Conservation (phyloP, 2,329 filamentous ascomycete species). For the Cladophialophora bantiana region DNA sequence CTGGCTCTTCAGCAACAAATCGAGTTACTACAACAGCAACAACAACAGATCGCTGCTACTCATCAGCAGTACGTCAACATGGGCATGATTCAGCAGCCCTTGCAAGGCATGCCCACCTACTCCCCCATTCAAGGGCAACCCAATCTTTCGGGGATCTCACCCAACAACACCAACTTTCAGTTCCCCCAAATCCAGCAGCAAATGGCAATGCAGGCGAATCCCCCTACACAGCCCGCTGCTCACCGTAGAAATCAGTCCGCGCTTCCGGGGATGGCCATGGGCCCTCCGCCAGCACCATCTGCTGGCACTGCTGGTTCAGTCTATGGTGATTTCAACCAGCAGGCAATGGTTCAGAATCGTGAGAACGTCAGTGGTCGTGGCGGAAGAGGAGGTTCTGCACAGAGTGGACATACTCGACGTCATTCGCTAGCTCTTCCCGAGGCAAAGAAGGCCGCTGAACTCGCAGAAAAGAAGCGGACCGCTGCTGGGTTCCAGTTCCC, state of each 20-base stretch:
- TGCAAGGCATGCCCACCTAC: conserved; percentile 74
- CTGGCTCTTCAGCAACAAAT: conserved; percentile 98
- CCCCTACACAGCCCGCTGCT: conserved; percentile 77
- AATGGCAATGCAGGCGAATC: conserved; percentile 74
- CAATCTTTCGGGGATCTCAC: conserved; percentile 74
- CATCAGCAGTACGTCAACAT: conserved; percentile 98
- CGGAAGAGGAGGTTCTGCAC: conserved; percentile 70
- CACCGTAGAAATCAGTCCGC: conserved; percentile 99
- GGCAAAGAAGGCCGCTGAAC: conserved; percentile 95
- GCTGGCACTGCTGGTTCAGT: conserved; percentile 78
- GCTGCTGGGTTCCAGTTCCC: conserved; percentile 96
- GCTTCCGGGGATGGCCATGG: conserved; percentile 89
- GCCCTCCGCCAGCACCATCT: conserved; percentile 89
- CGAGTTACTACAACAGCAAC: conserved; percentile 94
- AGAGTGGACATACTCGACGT: conserved; percentile 84
- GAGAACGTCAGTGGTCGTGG: conserved; percentile 74
- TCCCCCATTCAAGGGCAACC: conserved; percentile 76
- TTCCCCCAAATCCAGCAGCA: conserved; percentile 76
- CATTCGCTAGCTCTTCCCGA: conserved; percentile 94
- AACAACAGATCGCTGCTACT: conserved; percentile 94
- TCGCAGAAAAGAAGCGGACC: conserved; percentile 95
- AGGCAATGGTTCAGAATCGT: conserved; percentile 69
- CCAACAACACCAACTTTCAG: conserved; percentile 77
- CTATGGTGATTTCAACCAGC: conserved; percentile 81
- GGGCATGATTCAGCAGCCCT: conserved; percentile 88